A percentile compares a stretch with the other conserved stretches of the same genome.
Conservation (phyloP, 1,139 yeast species). For the Diutina neorugosa region DNA sequence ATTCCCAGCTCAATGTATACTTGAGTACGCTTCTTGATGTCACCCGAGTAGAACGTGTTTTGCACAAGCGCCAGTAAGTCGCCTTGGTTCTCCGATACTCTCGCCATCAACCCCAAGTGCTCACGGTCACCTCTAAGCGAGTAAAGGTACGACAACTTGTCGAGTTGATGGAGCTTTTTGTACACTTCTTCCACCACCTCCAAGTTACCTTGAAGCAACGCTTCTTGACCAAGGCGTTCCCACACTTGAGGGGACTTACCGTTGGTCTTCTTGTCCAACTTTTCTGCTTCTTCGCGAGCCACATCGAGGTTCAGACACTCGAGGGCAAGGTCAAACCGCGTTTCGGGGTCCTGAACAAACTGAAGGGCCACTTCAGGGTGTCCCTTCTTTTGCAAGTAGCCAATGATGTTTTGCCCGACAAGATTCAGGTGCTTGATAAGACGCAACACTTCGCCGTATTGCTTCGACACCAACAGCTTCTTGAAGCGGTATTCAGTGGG, state of each 20-base stretch:
- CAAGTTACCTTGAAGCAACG: slow-evolving; percentile 80
- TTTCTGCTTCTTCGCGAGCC: slow-evolving; percentile 84
- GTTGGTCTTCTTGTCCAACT: slow-evolving; percentile 41
- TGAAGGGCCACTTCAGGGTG: slow-evolving; percentile 92
- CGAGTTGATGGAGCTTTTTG: slow-evolving; percentile 80
- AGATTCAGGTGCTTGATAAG: slow-evolving; percentile 80
- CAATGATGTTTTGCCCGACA: slow-evolving; percentile 95
- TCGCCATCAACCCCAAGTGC: slow-evolving; percentile 73
- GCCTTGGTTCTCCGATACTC: slow-evolving; percentile 81
- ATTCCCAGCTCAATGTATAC: slow-evolving; percentile 71
- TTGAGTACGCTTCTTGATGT: slow-evolving; percentile 64
- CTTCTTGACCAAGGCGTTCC: slow-evolving; percentile 79
- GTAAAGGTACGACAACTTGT: slow-evolving; percentile 81
- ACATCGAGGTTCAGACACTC: slow-evolving; percentile 84
- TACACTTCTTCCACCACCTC: slow-evolving; percentile 78
- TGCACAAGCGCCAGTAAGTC: slow-evolving; percentile 74
- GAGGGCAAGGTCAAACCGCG: slow-evolving; percentile 88
- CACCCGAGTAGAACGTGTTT: slow-evolving; percentile 68
- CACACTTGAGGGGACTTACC: slow-evolving; percentile 35
- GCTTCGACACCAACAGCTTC: slow-evolving; percentile 79
- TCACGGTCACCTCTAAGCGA: slow-evolving; percentile 68
- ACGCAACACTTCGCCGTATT: slow-evolving; percentile 85
- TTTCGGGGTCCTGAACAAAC: slow-evolving; percentile 92
- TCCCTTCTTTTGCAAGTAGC: slow-evolving; percentile 89
- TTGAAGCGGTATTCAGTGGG: slow-evolving; percentile 97